phyloP scores from a whole-genome alignment of 352 stramenopile genomes.

The Aphanomyces astaci region DNA sequence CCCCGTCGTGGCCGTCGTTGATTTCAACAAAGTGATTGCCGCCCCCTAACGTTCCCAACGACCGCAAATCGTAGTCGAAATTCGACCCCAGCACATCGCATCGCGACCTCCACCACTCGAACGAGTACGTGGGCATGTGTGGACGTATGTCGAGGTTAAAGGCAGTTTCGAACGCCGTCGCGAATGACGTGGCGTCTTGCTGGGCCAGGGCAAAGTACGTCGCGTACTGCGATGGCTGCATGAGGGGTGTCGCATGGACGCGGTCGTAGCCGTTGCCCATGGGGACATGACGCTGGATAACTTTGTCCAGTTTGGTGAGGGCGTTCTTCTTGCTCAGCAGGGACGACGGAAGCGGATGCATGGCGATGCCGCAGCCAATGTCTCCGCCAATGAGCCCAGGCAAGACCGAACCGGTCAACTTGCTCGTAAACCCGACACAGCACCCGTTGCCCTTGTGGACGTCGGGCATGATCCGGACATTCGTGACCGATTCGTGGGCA shows the following conservation, averaged over 20 bases:
- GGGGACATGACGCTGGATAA: conserved; percentile 25
- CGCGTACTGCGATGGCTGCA: conserved; percentile 11
- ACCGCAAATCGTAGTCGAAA: conserved; percentile 14
- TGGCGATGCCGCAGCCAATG: conserved; percentile 32
- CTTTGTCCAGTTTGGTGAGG: conserved; percentile 20
- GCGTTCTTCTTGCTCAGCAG: conserved; percentile 20
- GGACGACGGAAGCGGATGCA: conserved; percentile 25
- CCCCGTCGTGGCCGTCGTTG: conserved; percentile 2
- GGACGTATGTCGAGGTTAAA: neutral
- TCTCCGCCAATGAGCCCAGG: conserved; percentile 30
- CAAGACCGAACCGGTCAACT: conserved; percentile 23
- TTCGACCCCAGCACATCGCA: conserved; percentile 16
- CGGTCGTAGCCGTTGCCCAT: conserved; percentile 25
- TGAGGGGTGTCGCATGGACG: neutral
- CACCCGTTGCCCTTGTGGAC: conserved; percentile 30
- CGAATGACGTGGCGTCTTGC: conserved; percentile 21
- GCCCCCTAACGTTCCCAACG: conserved; percentile 24
- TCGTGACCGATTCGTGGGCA: conserved; percentile 13
- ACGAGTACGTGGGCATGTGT: neutral
- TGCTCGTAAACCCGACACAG: conserved; percentile 28
- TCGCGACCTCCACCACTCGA: neutral
- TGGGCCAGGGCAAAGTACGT: conserved; percentile 20
- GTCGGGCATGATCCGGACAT: conserved; percentile 28
- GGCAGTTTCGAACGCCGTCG: conserved; percentile 9
- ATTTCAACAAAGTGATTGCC: conserved; percentile 31